phyloP scores from a whole-genome alignment of 164 flowering plant genomes.

The Protea cynaroides region DNA sequence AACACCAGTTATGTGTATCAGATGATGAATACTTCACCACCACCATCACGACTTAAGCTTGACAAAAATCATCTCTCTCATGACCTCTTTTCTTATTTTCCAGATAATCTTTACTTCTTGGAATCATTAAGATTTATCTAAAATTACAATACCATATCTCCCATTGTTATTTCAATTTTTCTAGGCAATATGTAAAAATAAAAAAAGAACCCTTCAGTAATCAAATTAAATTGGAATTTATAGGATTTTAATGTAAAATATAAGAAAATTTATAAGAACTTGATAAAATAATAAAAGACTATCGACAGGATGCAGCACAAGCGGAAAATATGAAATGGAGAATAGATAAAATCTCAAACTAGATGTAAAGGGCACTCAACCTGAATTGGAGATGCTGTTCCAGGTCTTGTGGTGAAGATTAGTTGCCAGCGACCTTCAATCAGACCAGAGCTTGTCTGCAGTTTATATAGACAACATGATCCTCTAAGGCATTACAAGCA shows the following conservation, averaged over 20 bases:
- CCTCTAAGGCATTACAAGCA: neutral
- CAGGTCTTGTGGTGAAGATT: conserved; percentile 92
- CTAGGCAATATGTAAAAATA: too few species aligned
- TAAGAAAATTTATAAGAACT: neutral
- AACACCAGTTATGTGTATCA: too few species aligned
- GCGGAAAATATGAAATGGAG: neutral
- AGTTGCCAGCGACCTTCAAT: conserved; percentile 93
- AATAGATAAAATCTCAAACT: neutral
- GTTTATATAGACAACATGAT: neutral
- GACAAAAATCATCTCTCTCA: too few species aligned
- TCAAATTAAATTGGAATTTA: too few species aligned
- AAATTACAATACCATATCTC: too few species aligned
- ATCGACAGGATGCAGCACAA: neutral
- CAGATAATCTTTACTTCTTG: too few species aligned
- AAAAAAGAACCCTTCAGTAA: too few species aligned
- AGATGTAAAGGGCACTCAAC: conserved; percentile 19
- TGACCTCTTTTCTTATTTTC: too few species aligned
- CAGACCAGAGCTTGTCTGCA: conserved; percentile 75
- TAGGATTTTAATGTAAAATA: neutral
- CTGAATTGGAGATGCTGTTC: conserved; percentile 95
- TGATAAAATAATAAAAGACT: neutral
- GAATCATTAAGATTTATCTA: too few species aligned
- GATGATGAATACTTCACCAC: too few species aligned
- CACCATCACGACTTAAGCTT: too few species aligned
- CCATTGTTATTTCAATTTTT: too few species aligned